Evolutionary conservation across 83 land plant species (phyloP), one percentile per base, ranked within the genome.

Genomic region (Thuja plicata): DNA sequence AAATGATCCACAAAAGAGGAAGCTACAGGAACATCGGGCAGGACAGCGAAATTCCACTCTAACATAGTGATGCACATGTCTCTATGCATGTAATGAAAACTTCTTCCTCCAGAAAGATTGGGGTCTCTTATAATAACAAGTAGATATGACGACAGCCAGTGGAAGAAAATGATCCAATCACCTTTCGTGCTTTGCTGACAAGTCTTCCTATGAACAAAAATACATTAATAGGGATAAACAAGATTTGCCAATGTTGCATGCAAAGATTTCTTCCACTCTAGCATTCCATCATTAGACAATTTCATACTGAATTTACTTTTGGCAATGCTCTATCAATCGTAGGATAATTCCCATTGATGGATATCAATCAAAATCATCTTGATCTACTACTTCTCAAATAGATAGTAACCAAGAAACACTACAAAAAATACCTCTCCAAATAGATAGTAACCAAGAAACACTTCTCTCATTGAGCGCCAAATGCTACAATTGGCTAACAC

Each of bases 291-390:
- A 17, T 76, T 38, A 37, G n/a, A 5, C 13, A 37, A 50, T 24
- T 57, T 86, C 54, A n/a, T 80, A 84, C 88, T 86, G 57, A 92
- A 92, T 66, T 90, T 93, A 11, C 5, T 77, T 11, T 78, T 89
- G 89, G 45, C 92, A 89, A 74, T 92, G 93, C 52, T 90, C 89
- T 84, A 93, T 89, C 24, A 90, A 52, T 57, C 73, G 89, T 35
- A 93, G 73, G 30, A 93, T 83, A 37, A 91, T 88, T 52, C 89
- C 88, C 92, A 92, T 87, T 86, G 93, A 92, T 80, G 93, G 93
- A 88, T 93, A 91, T 73, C 89, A 89, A 85, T 93, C 94, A 90
- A 93, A 93, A 80, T 92, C 93, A 87, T 92, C 94, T 85, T 90
- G 89, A 90, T 93, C 94, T 43, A 90, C 7, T 41, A 70, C 62